Evolutionary conservation across 1,284 basidiomycete genomes (phyloP), one percentile per base, ranked within the genome.

Genomic region (Albatrellus sp.): DNA sequence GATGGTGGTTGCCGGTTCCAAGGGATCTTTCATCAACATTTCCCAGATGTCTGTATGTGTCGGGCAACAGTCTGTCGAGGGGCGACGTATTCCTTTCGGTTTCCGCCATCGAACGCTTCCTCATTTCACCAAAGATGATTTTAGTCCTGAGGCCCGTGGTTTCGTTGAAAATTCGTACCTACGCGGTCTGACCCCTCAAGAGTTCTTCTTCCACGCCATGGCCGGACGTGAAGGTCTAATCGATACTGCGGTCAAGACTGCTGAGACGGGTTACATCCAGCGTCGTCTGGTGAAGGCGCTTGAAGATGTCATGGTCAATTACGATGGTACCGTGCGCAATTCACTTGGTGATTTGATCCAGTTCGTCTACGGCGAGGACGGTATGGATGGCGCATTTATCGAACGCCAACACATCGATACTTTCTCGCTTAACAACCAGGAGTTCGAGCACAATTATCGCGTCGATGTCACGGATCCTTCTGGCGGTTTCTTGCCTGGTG

Each of bases 121-220:
- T 0, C 96, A 98, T 60, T 99, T 98, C 65, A 89, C 91, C 11
- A 97, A 98, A 70, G 96, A 98, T 58, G 96, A 98, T 64, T 98
- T 96, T 66, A 92, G 91, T 58, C 93, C 96, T 2, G 93, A 98
- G 59, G 84, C 92, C n/a, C 82, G 94, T 48, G 96, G 96, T 9
- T 99, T 98, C 63, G 94, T 99, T 50, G 96, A 98, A 62, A 99
- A 99, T 63, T 98, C 96, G n/a, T 99, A 98, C 59, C 72, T 98
- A 28, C 86, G 94, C 53, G 96, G 96, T 40, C 63, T 98, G 50
- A 98, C 94, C 0, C 93, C 96, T 0, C 93, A 98, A 56, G 96
- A 98, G 60, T 99, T 93, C 75, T 98, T 98, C 76, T 98, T 99
- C 81, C 96, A 99, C 67, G 96, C 96, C 46, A 98, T 98, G 96